A percentile compares a stretch with the other conserved stretches of the same genome.
phyloP scores from a whole-genome alignment of 2,329 filamentous ascomycete species.

The Immersiporthe knoxdaviesiana region DNA sequence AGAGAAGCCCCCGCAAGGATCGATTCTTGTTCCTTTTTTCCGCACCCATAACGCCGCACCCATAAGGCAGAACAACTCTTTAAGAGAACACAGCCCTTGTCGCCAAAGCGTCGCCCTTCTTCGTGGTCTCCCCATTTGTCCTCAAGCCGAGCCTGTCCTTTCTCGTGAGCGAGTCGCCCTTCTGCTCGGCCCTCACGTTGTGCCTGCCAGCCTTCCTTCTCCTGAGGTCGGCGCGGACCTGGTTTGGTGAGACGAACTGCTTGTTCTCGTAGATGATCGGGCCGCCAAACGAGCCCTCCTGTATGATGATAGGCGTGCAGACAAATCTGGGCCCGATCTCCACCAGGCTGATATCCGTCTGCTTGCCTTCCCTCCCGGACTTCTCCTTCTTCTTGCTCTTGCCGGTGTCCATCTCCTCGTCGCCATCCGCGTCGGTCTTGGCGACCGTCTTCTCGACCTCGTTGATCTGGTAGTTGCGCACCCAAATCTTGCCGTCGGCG shows the following conservation, averaged over 20 bases:
- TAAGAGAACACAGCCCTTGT: constrained; percentile 75
- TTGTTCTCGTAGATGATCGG: constrained; percentile 98
- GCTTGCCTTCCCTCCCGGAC: constrained; percentile 48
- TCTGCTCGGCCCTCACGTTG: constrained; percentile 74
- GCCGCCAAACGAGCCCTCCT: constrained; percentile 92
- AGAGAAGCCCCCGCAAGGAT: constrained; percentile 18
- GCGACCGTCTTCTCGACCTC: constrained; percentile 70
- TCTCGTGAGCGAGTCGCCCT: constrained; percentile 73
- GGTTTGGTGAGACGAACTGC: constrained; percentile 95
- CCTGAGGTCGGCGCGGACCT: constrained; percentile 81
- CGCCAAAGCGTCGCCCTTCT: constrained; percentile 72
- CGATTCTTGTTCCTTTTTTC: constrained; percentile 27
- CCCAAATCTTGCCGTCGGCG: constrained; percentile 93
- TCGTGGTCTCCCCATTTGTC: constrained; percentile 62
- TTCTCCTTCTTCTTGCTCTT: constrained; percentile 40
- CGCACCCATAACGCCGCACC: constrained; percentile 24
- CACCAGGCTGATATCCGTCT: constrained; percentile 79
- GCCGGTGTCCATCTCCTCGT: constrained; percentile 47
- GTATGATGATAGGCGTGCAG: constrained; percentile 90
- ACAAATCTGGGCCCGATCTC: constrained; percentile 96
- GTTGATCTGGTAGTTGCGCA: constrained; percentile 90
- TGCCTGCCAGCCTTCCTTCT: constrained; percentile 77
- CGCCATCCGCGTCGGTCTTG: constrained; percentile 42
- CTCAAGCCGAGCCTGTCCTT: constrained; percentile 76
- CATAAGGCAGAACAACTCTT: constrained; percentile 36